Base-by-base conservation (phyloP, 176 grass and related monocot genomes). In the Avena atlantica region DNA sequence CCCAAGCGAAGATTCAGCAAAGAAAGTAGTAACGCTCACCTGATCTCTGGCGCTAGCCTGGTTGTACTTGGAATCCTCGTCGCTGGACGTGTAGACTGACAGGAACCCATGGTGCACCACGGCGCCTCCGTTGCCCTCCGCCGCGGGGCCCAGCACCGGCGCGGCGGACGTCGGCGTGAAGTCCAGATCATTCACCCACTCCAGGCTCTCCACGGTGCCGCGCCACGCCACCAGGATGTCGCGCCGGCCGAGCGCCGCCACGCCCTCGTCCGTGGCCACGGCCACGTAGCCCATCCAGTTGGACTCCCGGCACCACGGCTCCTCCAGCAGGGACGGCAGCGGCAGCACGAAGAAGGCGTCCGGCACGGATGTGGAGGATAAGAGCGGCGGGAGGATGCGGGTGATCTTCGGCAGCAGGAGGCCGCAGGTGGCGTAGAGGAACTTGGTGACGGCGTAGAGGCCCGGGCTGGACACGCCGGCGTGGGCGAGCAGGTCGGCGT, bases 201-300 rank as follows among this genome's bases (percentile, higher is more conserved):
- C 94, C 6, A 96, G 57, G 69, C 14, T 69, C 60, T 52, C 29
- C n/a, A 88, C n/a, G 6, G 96, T 96, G 2, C 96, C 96, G 31
- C 96, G 89, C 96, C 93, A 98, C 8, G 88, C 92, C 19, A 98
- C 83, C 55, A 98, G 29, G 79, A 98, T 90, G 86, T 98, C 96
- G 45, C 96, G 91, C 64, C 97, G 14, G 4, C 97, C 97, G 0
- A 98, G 86, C 78, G 75, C 85, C 11, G 82, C 87, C 71, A 82
- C 90, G 69, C 92, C 97, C 40, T 86, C 73, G 77, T 98, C 94
- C 0, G 97, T 98, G 44, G 97, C 90, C 36, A 98, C 92, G 6
- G 97, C 97, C 31, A 98, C 85, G 70, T 89, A 98, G 0, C 97
- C 94, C 70, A 98, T 98, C 92, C 94, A 98, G 77, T 98, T 99